Base-by-base conservation (phyloP, 257 asterid genomes). In the Phtheirospermum japonicum region DNA sequence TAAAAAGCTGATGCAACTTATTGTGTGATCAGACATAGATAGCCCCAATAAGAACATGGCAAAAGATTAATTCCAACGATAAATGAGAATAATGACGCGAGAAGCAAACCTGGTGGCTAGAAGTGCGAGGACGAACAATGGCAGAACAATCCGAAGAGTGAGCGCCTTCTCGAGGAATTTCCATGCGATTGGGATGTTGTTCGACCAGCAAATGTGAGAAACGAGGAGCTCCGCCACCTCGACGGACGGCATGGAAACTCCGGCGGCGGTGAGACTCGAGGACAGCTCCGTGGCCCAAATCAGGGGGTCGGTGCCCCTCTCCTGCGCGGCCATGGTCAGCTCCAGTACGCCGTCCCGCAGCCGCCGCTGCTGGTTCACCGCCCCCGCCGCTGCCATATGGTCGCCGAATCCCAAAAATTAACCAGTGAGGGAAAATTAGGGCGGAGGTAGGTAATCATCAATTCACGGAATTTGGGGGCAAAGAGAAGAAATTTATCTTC, bases 91-190 rank as follows among this genome's bases (percentile, higher is more conserved):
- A 39, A 20, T 17, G 50, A 37, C 33, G 65, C 4, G 55, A 32
- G 34, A 43, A 65, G 23, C 12, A 57, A 28, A 92, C 99, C 97
- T 93, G 51, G 79, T 57, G 26, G 94, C 87, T 58, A 93, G 86
- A 59, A 89, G 95, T 1, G 97, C 89, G 19, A 93, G 79, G 30
- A 82, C 86, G 63, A 81, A 77, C 88, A 89, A 61, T 11, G 99
- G 99, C 4, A 97, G 97, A 5, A 85, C 83, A 23, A 83, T 58
- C 13, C 94, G 78, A 61, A 89, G 53, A 7, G 89, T 78, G 37
- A 82, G 71, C 56, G 95, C 97, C 77, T 87, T 87, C 63, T 93
- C 99, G 12, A 93, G 96, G 68, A 80, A 82, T 69, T 93, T 93
- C 99, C 97, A 93, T 11, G 91, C 90, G 61, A 76, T 66, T 19